Percentiles rank a stretch among this genome's conserved stretches.
These are phyloP conservation scores for Coemansia sp. DNA, from an alignment of 192 early-diverging fungal genomes.

Conservation along the genomic window DNA sequence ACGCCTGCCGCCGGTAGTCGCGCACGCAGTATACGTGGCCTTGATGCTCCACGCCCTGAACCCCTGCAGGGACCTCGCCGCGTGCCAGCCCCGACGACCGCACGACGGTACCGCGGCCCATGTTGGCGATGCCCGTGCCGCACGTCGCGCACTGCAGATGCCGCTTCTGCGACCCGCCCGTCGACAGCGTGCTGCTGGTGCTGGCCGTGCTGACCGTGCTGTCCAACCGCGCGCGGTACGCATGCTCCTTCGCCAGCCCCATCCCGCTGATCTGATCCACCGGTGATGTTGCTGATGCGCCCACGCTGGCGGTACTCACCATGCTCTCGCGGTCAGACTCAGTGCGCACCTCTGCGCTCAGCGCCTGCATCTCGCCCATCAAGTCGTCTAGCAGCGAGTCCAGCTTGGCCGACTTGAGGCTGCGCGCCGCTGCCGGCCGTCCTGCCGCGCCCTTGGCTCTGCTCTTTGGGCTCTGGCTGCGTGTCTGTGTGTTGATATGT, in stretches of 20 bases:
- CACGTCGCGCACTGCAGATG: conserved; percentile 35
- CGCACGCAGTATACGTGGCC: conserved; percentile 47
- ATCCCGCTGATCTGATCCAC: conserved; percentile 1
- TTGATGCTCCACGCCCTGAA: conserved; percentile 40
- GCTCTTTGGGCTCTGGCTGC: conserved; percentile 5
- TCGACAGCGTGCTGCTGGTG: conserved; percentile 51
- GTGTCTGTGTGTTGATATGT: conserved; percentile 37
- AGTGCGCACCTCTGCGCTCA: conserved; percentile 34
- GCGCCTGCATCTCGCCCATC: conserved; percentile 53
- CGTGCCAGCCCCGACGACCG: conserved; percentile 23
- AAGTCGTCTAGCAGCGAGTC: conserved; percentile 52
- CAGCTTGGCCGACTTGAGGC: conserved; percentile 43
- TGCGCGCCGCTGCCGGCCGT: conserved; percentile 9
- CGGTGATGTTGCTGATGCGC: conserved; percentile 25
- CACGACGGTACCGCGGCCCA: conserved; percentile 19
- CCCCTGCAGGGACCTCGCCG: conserved; percentile 25
- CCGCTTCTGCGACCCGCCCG: conserved; percentile 13
- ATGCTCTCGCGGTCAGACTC: conserved; percentile 55
- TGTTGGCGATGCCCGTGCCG: conserved; percentile 15
- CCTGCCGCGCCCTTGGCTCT: conserved; percentile 2
- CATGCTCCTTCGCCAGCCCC: conserved; percentile 13
- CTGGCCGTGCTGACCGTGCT: conserved; percentile 47
- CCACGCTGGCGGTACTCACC: conserved; percentile 33
- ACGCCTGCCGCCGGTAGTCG: conserved; percentile 18
- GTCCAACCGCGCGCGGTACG: conserved; percentile 34